Conservation (phyloP, 306 rosid species). For the Cyamopsis tetragonoloba region DNA sequence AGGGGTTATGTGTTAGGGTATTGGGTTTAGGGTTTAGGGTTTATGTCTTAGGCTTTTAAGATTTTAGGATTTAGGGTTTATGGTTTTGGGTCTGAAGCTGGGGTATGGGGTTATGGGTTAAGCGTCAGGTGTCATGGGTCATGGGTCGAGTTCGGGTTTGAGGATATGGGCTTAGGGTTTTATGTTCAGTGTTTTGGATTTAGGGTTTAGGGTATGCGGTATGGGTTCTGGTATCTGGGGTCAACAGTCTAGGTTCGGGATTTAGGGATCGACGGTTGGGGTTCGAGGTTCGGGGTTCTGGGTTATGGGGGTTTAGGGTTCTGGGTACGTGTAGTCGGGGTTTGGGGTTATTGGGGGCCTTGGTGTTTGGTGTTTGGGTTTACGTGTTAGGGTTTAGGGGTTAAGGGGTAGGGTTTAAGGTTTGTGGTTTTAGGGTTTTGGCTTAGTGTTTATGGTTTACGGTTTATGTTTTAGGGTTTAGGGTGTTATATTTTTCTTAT, state of each 20-base stretch:
- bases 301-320: background rate
- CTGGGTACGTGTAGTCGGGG: background rate
- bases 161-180: background rate
- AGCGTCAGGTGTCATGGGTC: background rate
- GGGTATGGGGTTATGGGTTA: too few relatives aligned
- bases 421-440: too few relatives aligned
- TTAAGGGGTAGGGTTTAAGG: too few relatives aligned
- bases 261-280: background rate
- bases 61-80: background rate
- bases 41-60: too few relatives aligned
- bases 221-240: background rate
- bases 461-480: too few relatives aligned
- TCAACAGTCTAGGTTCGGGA: background rate
- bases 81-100: background rate
- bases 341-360: background rate
- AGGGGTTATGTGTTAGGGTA: too few relatives aligned
- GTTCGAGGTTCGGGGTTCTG: background rate
- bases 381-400: too few relatives aligned
- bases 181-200: background rate
- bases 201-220: background rate
- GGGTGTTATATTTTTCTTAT: too few relatives aligned
- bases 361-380: too few relatives aligned
- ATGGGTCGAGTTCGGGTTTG: background rate
- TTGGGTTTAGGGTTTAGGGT: too few relatives aligned
- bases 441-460: too few relatives aligned